Conservation (phyloP, 257 asterid genomes). For the Hygrophila difformis region DNA sequence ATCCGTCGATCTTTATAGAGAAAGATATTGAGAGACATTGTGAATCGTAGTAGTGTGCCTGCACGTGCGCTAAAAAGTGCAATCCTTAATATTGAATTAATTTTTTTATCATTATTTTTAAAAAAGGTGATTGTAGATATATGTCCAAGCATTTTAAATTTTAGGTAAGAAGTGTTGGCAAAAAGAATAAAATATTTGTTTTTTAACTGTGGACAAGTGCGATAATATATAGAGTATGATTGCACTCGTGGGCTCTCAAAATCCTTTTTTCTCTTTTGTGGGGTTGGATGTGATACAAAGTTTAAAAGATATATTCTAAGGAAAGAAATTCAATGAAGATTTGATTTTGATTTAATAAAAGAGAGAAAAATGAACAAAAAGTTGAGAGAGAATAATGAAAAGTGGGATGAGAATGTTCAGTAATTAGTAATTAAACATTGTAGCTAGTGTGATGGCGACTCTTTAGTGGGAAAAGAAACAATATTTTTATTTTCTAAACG, state of each 20-base stretch:
- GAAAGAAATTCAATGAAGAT: constrained; percentile 8
- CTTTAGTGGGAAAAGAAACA: background rate
- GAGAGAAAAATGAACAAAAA: background rate
- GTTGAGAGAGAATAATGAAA: background rate
- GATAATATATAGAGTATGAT: background rate
- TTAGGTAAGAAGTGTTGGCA: background rate
- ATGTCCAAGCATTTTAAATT: too few relatives aligned
- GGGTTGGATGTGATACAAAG: constrained; percentile 12
- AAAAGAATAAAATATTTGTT: background rate
- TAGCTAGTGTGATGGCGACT: background rate
- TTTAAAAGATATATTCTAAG: constrained; percentile 6
- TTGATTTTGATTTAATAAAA: constrained; percentile 7
- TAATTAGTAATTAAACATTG: background rate
- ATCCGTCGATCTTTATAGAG: too few relatives aligned
- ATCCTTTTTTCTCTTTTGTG: background rate
- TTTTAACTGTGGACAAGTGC: too few relatives aligned
- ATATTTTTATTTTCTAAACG: too few relatives aligned
- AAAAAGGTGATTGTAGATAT: too few relatives aligned
- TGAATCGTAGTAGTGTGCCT: too few relatives aligned
- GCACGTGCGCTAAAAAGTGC: too few relatives aligned
- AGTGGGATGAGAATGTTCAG: background rate
- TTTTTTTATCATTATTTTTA: too few relatives aligned
- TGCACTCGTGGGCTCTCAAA: constrained; percentile 9
- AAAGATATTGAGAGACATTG: too few relatives aligned
- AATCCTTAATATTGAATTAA: too few relatives aligned